These are phyloP conservation scores for Cercophora scortea DNA, from an alignment of 495 filamentous ascomycete genomes.

Conservation along the genomic window DNA sequence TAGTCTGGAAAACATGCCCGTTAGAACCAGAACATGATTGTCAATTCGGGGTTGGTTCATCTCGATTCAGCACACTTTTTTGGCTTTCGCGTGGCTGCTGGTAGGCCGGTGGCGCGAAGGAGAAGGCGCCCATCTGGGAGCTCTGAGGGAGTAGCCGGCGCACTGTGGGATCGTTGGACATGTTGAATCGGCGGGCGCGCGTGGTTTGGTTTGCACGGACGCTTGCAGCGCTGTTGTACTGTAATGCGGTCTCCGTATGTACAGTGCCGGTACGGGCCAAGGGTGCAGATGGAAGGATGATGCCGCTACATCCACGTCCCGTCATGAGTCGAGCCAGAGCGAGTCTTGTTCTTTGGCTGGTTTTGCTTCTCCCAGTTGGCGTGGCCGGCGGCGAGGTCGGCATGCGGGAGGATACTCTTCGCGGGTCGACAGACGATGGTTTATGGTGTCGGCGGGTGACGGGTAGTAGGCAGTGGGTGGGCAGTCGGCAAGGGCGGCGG, in stretches of 20 bases:
- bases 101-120: conserved; percentile 48
- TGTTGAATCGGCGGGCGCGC: conserved; percentile 4
- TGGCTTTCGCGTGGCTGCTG: conserved; percentile 56
- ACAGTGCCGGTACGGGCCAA: background rate
- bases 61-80: conserved; percentile 45
- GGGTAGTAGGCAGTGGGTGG: no score
- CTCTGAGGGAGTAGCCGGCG: conserved; percentile 52
- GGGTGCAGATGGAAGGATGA: background rate
- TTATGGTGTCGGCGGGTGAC: background rate
- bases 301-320: conserved; percentile 9
- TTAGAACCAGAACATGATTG: background rate
- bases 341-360: background rate
- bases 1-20: conserved; percentile 55
- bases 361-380: background rate
- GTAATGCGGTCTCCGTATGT: background rate
- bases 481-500: background rate
- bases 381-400: background rate
- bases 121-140: conserved; percentile 48
- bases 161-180: conserved; percentile 49
- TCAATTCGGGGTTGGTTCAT: conserved; percentile 1
- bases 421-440: background rate
- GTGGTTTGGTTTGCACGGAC: conserved; percentile 11
- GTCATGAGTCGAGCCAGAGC: conserved; percentile 8
- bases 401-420: background rate
- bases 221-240: conserved; percentile 10